phyloP scores from a whole-genome alignment of 192 early-diverging fungal species.

The Backusella morwellensis region DNA sequence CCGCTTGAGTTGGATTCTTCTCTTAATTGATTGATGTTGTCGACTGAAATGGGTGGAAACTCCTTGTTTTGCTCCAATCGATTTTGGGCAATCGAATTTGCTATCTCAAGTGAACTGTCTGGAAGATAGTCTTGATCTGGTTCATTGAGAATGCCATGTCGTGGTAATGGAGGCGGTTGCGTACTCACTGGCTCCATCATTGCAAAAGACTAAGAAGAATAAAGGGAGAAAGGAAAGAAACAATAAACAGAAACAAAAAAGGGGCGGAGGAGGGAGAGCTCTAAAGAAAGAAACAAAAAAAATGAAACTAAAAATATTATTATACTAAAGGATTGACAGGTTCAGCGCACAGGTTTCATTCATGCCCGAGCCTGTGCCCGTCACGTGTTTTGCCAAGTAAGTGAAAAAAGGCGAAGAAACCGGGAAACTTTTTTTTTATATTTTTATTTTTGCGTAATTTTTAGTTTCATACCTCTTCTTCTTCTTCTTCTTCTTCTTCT shows the following conservation, averaged over 20 bases:
- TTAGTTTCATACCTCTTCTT: background rate
- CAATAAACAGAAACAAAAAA: background rate
- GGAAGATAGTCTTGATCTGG: constrained; percentile 3
- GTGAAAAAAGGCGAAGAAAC: background rate
- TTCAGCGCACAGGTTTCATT: background rate
- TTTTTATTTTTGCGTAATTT: background rate
- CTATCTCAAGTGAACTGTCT: constrained; percentile 13
- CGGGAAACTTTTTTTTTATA: background rate
- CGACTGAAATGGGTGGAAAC: constrained; percentile 33
- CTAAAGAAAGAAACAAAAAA: background rate
- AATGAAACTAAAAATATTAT: background rate
- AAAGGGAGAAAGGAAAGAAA: background rate
- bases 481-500: background rate
- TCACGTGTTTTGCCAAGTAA: constrained; percentile 3
- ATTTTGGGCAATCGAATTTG: background rate
- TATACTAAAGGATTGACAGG: background rate
- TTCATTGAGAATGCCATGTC: background rate
- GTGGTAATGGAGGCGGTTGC: background rate
- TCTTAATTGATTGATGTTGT: constrained; percentile 41
- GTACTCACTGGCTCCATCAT: background rate
- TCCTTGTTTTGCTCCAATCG: background rate
- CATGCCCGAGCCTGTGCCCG: background rate
- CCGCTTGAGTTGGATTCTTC: constrained; percentile 49
- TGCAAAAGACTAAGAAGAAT: background rate
- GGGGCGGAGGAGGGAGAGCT: background rate